phyloP scores from a whole-genome alignment of 2,329 filamentous ascomycete genomes.

The Penicillium sp. region DNA sequence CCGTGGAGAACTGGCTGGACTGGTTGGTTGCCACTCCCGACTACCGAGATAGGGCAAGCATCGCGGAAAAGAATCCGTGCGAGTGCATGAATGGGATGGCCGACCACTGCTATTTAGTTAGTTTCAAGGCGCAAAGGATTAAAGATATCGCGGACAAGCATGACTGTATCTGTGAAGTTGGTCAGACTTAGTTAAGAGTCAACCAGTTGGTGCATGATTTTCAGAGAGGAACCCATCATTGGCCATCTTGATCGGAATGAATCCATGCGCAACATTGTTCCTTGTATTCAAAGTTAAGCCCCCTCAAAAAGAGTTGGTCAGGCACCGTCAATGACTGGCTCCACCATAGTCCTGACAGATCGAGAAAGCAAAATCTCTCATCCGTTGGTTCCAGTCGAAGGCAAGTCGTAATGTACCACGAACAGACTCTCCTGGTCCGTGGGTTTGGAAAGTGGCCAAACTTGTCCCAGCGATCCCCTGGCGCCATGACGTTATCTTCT shows the following conservation, averaged over 20 bases:
- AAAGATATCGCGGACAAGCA: not conserved
- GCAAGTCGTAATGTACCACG: not conserved
- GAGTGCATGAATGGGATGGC: not conserved
- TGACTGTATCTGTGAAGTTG: not conserved
- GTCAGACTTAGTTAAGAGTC: not conserved
- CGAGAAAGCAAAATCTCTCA: not conserved
- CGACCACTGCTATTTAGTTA: not conserved
- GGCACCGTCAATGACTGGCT: not conserved
- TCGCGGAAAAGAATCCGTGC: slow-evolving; percentile 35
- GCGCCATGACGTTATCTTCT: slow-evolving; percentile 33
- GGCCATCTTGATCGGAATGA: not conserved
- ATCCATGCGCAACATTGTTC: slow-evolving; percentile 2
- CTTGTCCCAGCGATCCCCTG: not conserved
- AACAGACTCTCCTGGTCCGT: not conserved
- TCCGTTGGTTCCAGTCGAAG: not conserved
- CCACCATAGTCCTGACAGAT: not conserved
- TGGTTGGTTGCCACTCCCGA: slow-evolving; percentile 9
- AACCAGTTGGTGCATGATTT: not conserved
- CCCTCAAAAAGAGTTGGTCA: not conserved
- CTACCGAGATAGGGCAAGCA: slow-evolving; percentile 13
- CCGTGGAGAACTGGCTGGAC: slow-evolving; percentile 11
- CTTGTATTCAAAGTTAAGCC: not conserved
- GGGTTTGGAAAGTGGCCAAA: not conserved
- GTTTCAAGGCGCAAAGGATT: not conserved
- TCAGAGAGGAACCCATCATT: not conserved